A percentile compares a stretch with the other conserved stretches of the same genome.
phyloP scores from a whole-genome alignment of 2,329 filamentous ascomycete genomes.

The Alternaria novae-zelandiae region DNA sequence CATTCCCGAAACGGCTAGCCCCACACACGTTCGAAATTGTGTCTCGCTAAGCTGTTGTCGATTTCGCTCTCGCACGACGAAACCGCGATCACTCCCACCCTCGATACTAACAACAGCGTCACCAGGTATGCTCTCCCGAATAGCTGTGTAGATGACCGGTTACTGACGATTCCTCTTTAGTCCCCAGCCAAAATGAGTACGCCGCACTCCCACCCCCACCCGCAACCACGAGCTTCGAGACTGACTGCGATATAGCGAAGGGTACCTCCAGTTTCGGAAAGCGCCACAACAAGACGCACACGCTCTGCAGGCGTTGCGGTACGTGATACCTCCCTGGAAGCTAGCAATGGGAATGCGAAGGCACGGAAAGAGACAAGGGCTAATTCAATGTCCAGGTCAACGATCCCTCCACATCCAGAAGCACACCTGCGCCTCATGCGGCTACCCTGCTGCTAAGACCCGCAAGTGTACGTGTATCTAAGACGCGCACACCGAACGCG shows the following conservation, averaged over 20 bases:
- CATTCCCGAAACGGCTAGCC: slow-evolving; percentile 12
- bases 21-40: slow-evolving; percentile 16
- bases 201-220: slow-evolving; percentile 42
- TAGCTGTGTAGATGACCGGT: slow-evolving; percentile 4
- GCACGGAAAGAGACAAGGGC: slow-evolving; percentile 35
- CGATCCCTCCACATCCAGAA: slow-evolving; percentile 99
- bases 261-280: slow-evolving; percentile 75
- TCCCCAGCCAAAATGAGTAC: slow-evolving; percentile 67
- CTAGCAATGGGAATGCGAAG: slow-evolving; percentile 12
- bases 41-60: slow-evolving; percentile 10
- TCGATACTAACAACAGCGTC: slow-evolving; percentile 48
- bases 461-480: slow-evolving; percentile 88
- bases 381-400: slow-evolving; percentile 67
- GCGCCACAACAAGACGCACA: slow-evolving; percentile 98
- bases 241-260: slow-evolving; percentile 66
- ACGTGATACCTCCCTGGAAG: slow-evolving; percentile 57
- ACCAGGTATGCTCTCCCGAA: slow-evolving; percentile 37
- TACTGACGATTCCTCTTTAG: slow-evolving; percentile 34
- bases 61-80: slow-evolving; percentile 13
- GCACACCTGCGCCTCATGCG: slow-evolving; percentile 95
- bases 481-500: slow-evolving; percentile 10
- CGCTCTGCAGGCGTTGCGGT: slow-evolving; percentile 98
- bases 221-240: slow-evolving; percentile 40
- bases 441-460: slow-evolving; percentile 96
- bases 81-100: slow-evolving; percentile 29